phyloP scores from a whole-genome alignment of 1,284 basidiomycete genomes.

The Ceratobasidium sp. region DNA sequence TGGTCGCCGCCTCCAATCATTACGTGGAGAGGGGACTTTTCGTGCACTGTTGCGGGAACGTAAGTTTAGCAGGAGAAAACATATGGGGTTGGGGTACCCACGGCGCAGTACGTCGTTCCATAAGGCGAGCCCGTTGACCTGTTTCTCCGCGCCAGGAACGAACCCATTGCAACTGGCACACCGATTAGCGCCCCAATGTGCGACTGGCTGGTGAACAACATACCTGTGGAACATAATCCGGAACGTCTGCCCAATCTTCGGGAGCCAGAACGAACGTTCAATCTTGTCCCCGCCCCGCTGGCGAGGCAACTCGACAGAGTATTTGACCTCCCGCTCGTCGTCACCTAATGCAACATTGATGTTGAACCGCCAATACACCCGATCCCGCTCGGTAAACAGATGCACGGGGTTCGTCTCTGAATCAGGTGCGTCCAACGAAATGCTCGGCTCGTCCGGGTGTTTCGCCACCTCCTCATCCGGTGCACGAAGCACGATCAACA shows the following conservation, averaged over 20 bases:
- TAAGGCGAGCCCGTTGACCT: constrained; percentile 37
- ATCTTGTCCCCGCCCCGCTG: constrained; percentile 17
- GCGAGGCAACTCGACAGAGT: constrained; percentile 19
- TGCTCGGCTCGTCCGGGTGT: constrained; percentile 34
- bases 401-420: constrained; percentile 31
- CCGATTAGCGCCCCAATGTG: neutral
- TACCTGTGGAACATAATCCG: constrained; percentile 42
- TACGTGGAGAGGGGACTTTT: constrained; percentile 38
- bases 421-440: constrained; percentile 21
- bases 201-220: neutral
- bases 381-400: constrained; percentile 40
- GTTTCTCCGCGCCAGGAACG: constrained; percentile 41
- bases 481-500: constrained; percentile 33
- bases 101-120: constrained; percentile 42
- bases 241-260: constrained; percentile 35
- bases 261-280: constrained; percentile 38
- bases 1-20: constrained; percentile 44
- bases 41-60: constrained; percentile 4
- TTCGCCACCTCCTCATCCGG: constrained; percentile 17
- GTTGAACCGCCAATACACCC: constrained; percentile 42
- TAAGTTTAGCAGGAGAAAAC: neutral
- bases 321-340: constrained; percentile 32
- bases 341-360: constrained; percentile 23
- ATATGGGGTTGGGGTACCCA: neutral
- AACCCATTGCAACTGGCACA: constrained; percentile 37